These are phyloP conservation scores for Fraxinus pennsylvanica DNA, from an alignment of 257 asterid genomes.

Conservation along the genomic window DNA sequence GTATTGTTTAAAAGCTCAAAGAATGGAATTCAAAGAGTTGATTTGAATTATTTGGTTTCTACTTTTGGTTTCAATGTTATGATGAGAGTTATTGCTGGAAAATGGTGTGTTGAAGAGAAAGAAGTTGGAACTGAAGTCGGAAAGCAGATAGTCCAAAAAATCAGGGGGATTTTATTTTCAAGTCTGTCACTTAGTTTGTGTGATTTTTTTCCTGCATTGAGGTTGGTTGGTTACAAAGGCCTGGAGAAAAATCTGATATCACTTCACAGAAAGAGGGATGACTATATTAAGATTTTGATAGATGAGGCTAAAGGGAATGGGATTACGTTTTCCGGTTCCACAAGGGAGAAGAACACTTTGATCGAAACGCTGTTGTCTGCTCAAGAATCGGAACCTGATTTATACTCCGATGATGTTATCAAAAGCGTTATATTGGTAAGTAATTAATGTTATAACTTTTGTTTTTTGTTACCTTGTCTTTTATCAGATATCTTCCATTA, in stretches of 20 bases:
- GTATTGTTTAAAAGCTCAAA: neutral
- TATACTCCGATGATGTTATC: conserved; percentile 49
- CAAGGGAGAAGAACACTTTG: conserved; percentile 17
- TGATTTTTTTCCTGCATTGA: conserved; percentile 60
- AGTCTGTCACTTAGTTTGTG: conserved; percentile 32
- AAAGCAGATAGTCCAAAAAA: conserved; percentile 27
- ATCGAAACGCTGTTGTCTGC: conserved; percentile 38
- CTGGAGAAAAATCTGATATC: conserved; percentile 36
- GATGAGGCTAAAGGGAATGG: conserved; percentile 31
- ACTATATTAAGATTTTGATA: conserved; percentile 31
- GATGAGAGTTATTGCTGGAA: conserved; percentile 44
- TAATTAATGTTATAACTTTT: neutral
- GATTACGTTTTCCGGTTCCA: neutral
- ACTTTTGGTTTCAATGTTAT: conserved; percentile 34
- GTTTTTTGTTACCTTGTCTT: neutral
- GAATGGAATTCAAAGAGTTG: conserved; percentile 23
- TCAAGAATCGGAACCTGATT: conserved; percentile 52
- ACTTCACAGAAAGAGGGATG: conserved; percentile 42
- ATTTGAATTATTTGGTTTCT: conserved; percentile 35
- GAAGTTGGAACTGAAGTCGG: conserved; percentile 40
- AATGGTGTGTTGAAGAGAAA: conserved; percentile 34
- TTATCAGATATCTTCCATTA: too few species aligned
- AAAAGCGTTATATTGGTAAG: conserved; percentile 48
- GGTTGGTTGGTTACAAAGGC: conserved; percentile 57
- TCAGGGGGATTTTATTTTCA: conserved; percentile 29